Evolutionary conservation across 352 stramenopile species (phyloP), one percentile per base, ranked within the genome.

Genomic region (Phytophthora fragariae): DNA sequence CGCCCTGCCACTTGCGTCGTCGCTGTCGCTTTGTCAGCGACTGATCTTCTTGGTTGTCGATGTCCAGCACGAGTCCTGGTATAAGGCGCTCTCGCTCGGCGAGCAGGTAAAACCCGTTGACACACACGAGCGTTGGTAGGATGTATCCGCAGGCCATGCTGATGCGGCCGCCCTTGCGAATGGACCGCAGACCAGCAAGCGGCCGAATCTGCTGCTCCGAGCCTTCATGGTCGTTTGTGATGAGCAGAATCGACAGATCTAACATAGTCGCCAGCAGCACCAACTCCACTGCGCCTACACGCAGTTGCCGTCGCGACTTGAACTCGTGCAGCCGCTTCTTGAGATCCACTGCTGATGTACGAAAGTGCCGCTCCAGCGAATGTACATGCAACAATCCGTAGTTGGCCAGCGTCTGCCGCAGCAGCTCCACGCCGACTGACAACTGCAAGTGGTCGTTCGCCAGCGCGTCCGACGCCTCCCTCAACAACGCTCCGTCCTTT

Each of bases 221-320:
- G 8, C 84, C 86, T 27, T 90, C 70, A 62, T 96, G 87, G 73
- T 96, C 89, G 65, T 96, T 95, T 6, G 88, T 93, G 60, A 96
- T 77, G 31, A 96, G 73, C 17, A 76, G 73, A 62, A 96, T 92
- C 0, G 77, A 84, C 14, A 95, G 65, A 69, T 96, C 80, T 7
- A 96, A 65, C 83, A 95, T 94, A 6, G 88, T 91, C 4, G 77
- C 85, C 10, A 96, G 81, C 62, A 92, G 47, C 27, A 89, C 76
- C 12, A 96, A 85, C 65, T 93, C 86, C 11, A 95, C 29, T 0
- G 86, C 71, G 7, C 89, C 89, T 2, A 94, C 77, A 17, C 89
- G 86, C 1, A 83, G 53, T n/a, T 88, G 77, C 35, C 78, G 62
- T 60, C 77, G 65, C 33, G 81, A 83, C 72, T 94, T 92, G 74